Evolutionary conservation across 129 eudicot species (phyloP).

Genomic region (Daucus carota): DH1_v3.0 NC_030385.2:39081001-39081500

Average conservation of each 20-base stretch:
- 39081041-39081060: slow-evolving; percentile 33
- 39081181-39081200: slow-evolving; percentile 40
- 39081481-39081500: background rate
- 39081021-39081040: slow-evolving; percentile 96
- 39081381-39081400: background rate
- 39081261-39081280: slow-evolving; percentile 27
- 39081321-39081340: slow-evolving; percentile 29
- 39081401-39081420: background rate
- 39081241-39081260: slow-evolving; percentile 42
- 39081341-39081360: slow-evolving; percentile 35
- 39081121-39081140: slow-evolving; percentile 39
- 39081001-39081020: slow-evolving; percentile 68
- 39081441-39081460: background rate
- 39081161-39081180: slow-evolving; percentile 36
- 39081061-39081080: background rate
- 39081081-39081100: too few relatives aligned
- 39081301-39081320: slow-evolving; percentile 28
- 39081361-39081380: background rate
- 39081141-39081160: slow-evolving; percentile 55
- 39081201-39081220: slow-evolving; percentile 48
- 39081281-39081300: slow-evolving; percentile 42
- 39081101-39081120: background rate
- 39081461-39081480: background rate
- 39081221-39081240: slow-evolving; percentile 26
- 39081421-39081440: background rate